Percentiles rank a stretch among this genome's conserved stretches.
phyloP scores from a whole-genome alignment of 345 rosid species.

The Camelina sativa region DNA sequence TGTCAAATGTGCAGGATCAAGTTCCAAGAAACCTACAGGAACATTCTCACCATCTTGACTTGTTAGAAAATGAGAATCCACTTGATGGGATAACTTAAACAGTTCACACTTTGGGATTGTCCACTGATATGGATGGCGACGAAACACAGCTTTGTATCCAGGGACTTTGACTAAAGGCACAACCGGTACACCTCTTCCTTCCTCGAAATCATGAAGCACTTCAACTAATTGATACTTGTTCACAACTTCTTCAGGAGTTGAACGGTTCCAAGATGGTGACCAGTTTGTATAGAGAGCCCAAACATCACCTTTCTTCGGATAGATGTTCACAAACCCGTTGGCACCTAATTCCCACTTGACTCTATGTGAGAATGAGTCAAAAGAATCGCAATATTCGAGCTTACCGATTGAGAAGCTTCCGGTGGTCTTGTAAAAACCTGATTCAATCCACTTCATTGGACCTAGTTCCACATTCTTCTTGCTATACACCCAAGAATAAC shows the following conservation, averaged over 20 bases:
- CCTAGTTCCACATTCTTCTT: slow-evolving; percentile 55
- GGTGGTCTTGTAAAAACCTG: not conserved
- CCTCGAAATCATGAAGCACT: slow-evolving; percentile 58
- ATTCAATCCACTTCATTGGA: slow-evolving; percentile 42
- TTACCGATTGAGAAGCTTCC: not conserved
- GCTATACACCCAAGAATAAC: slow-evolving; percentile 62
- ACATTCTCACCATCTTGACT: slow-evolving; percentile 60
- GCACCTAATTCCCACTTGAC: not conserved
- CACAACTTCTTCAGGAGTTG: slow-evolving; percentile 53
- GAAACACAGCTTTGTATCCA: slow-evolving; percentile 63
- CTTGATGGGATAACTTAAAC: slow-evolving; percentile 71
- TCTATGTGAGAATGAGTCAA: not conserved
- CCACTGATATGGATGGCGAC: slow-evolving; percentile 39
- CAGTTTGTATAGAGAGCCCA: slow-evolving; percentile 59
- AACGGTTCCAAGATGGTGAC: slow-evolving; percentile 61
- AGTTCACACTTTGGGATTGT: slow-evolving; percentile 59
- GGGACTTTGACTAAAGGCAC: slow-evolving; percentile 59
- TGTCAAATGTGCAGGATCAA: slow-evolving; percentile 77
- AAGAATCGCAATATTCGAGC: not conserved
- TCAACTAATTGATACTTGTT: slow-evolving; percentile 68
- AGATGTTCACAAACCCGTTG: not conserved
- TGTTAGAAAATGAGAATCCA: slow-evolving; percentile 57
- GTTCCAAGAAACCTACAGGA: slow-evolving; percentile 62
- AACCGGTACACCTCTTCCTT: slow-evolving; percentile 56
- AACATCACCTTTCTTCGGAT: not conserved